These are phyloP conservation scores for Yamadazyma conglobata DNA, from an alignment of 1,139 yeast species.

Conservation along the genomic window DNA sequence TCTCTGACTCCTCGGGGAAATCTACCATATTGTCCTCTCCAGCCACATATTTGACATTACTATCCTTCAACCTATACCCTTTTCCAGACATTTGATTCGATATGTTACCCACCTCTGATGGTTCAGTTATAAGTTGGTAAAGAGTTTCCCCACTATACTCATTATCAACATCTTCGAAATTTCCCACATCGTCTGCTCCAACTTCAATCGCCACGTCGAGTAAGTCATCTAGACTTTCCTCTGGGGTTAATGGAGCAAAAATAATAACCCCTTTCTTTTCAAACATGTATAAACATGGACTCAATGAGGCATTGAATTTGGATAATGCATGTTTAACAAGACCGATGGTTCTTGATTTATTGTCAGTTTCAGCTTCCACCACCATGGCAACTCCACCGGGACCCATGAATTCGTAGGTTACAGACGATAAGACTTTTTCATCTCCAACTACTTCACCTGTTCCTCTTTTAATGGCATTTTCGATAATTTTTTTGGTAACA, in stretches of 20 bases:
- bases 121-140: slow-evolving; percentile 50
- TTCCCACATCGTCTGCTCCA: slow-evolving; percentile 82
- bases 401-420: slow-evolving; percentile 84
- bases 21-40: slow-evolving; percentile 57
- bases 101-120: slow-evolving; percentile 57
- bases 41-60: slow-evolving; percentile 67
- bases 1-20: slow-evolving; percentile 49
- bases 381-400: slow-evolving; percentile 89
- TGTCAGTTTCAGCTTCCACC: slow-evolving; percentile 84
- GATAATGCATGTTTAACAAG: slow-evolving; percentile 72
- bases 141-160: slow-evolving; percentile 40
- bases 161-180: slow-evolving; percentile 37
- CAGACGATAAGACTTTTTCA: slow-evolving; percentile 33
- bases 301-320: slow-evolving; percentile 64
- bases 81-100: slow-evolving; percentile 53
- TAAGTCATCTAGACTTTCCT: slow-evolving; percentile 53
- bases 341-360: slow-evolving; percentile 77
- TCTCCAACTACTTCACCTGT: slow-evolving; percentile 48
- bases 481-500: slow-evolving; percentile 81
- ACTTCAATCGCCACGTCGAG: slow-evolving; percentile 73
- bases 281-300: slow-evolving; percentile 78
- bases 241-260: slow-evolving; percentile 38
- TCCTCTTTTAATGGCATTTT: slow-evolving; percentile 83
- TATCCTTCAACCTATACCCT: slow-evolving; percentile 62
- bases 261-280: slow-evolving; percentile 71